A percentile compares a stretch with the other conserved stretches of the same genome.
phyloP scores from a whole-genome alignment of 352 stramenopile genomes.

The Labyrinthula sp. region DNA sequence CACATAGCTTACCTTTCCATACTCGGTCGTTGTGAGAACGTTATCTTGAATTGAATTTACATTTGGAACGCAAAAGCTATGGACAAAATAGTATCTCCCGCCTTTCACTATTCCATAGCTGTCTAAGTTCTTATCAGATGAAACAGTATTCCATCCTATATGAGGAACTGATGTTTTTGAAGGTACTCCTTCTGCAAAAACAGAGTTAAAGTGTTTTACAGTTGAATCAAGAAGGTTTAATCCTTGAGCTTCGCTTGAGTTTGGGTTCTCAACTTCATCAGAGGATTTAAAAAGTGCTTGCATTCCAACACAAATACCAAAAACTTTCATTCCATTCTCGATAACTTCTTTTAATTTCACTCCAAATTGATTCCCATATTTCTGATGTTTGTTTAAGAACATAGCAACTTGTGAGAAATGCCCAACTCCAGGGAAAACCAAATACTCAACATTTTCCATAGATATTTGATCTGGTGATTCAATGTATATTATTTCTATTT shows the following conservation, averaged over 20 bases:
- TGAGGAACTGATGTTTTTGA: conserved; percentile 55
- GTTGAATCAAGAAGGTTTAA: conserved; percentile 71
- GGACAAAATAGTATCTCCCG: conserved; percentile 74
- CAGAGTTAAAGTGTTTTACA: conserved; percentile 57
- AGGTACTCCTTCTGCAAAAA: conserved; percentile 18
- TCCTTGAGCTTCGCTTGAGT: too few relatives aligned
- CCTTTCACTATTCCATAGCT: conserved; percentile 41
- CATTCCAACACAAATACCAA: conserved; percentile 94
- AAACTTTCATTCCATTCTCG: conserved; percentile 56
- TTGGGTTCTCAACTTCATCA: conserved; percentile 62
- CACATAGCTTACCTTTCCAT: conserved; percentile 72
- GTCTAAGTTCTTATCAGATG: conserved; percentile 46
- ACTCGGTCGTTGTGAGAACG: conserved; percentile 80
- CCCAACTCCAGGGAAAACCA: conserved; percentile 63
- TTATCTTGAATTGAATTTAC: conserved; percentile 58
- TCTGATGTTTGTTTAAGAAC: too few relatives aligned
- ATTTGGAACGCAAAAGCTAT: conserved; percentile 68
- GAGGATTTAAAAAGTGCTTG: conserved; percentile 88
- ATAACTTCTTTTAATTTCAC: conserved; percentile 58
- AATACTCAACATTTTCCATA: conserved; percentile 46
- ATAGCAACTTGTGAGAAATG: conserved; percentile 45
- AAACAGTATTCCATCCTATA: conserved; percentile 93
- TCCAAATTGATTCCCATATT: too few relatives aligned
- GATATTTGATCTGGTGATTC: conserved; percentile 62
- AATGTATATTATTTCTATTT: conserved; percentile 41